These are phyloP conservation scores for Chaetomium globosum DNA, from an alignment of 2,329 filamentous ascomycete genomes.

Conservation along the genomic window DNA sequence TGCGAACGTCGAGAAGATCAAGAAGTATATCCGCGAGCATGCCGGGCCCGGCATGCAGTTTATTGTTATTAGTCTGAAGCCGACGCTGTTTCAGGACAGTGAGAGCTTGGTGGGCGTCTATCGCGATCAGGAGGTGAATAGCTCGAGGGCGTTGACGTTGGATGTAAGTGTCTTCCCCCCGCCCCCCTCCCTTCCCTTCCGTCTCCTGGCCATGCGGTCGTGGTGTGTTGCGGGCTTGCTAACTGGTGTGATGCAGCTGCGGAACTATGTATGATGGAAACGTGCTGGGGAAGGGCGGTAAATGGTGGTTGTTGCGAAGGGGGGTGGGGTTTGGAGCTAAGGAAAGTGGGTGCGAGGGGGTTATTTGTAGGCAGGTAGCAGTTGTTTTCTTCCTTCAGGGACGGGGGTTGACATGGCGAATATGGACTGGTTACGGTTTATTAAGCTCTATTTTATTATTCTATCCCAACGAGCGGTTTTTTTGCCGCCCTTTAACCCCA, in stretches of 20 bases:
- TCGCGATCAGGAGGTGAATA: conserved; percentile 91
- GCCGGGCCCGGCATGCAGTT: conserved; percentile 98
- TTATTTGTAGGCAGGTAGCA: conserved; percentile 4
- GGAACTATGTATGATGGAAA: conserved; percentile 15
- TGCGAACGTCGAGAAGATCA: conserved; percentile 93
- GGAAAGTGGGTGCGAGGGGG: neutral
- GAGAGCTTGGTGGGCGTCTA: conserved; percentile 96
- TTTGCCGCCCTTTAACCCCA: neutral
- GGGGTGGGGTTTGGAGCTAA: neutral
- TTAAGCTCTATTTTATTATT: conserved; percentile 21
- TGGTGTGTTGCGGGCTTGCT: conserved; percentile 13
- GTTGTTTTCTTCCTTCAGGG: conserved; percentile 13
- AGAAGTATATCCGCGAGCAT: conserved; percentile 93
- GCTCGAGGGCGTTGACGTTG: conserved; percentile 84
- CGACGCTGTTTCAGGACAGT: conserved; percentile 92
- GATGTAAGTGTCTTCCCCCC: conserved; percentile 76
- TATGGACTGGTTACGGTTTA: conserved; percentile 11
- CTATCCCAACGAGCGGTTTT: conserved; percentile 17
- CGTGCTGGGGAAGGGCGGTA: neutral
- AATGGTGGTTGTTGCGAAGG: neutral
- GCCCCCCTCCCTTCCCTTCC: neutral
- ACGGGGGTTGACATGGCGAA: conserved; percentile 17
- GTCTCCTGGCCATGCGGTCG: neutral
- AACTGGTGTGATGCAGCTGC: conserved; percentile 17
- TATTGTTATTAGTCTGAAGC: conserved; percentile 95